Evolutionary conservation across 1,139 yeast species (phyloP), one percentile per base, ranked within the genome.

Genomic region (Suhomyces guaymorum): DNA sequence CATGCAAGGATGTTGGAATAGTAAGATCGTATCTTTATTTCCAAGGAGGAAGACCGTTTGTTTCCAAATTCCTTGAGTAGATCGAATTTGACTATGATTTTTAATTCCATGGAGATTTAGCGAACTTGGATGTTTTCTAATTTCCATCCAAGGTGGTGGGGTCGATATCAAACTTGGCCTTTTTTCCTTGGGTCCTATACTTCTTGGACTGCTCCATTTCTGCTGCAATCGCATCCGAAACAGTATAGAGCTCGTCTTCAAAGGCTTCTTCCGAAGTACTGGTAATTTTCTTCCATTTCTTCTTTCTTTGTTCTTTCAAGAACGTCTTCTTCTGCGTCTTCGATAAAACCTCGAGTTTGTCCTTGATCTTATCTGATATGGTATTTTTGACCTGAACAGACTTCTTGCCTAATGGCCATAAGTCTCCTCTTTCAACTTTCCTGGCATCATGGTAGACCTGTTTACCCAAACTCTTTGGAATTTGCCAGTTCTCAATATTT

Each of bases 371-470:
- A 12, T 59, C 69, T 21, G 64, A 52, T 10, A 70, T 35, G 20
- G 50, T 52, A 30, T 57, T 61, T 43, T 59, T 61, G 14, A 67
- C 70, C 4, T 66, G 56, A 9, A 72, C 78, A 7, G 82, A 73
- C 62, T 90, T 90, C 29, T 82, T 84, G 17, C 79, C 92, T 35
- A 87, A 65, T 0, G 84, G 82, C 97, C 97, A 92, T 37, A 83
- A 62, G 55, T 92, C 99, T n/a, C 97, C 96, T 52, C 80, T 76
- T 24, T 61, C 64, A 0, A 87, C 78, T 56, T 92, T 90, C 41
- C 97, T 73, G 0, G 96, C 96, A 63, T 92, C 97, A 48, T 87
- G 95, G 51, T 88, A 92, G 2, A 70, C 78, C 46, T 80, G 84
- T 47, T 80, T 79, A 9, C 87, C 86, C 38, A 78, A 72, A 15